Conservation (phyloP, 2,329 filamentous ascomycete genomes). For the Trichophyton verrucosum region DNA sequence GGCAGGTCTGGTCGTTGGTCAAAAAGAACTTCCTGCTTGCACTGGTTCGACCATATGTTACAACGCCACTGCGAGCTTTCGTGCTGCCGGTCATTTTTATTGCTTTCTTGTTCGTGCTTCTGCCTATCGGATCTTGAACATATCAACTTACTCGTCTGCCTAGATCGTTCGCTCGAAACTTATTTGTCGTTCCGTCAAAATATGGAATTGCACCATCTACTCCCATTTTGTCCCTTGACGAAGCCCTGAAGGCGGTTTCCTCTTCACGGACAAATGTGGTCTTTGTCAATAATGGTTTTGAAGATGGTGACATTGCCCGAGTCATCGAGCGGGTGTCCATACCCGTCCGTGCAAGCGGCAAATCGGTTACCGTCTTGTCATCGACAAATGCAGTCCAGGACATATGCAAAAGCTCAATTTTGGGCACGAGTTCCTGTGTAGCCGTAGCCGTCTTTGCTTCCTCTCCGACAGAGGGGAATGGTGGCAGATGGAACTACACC, state of each 20-base stretch:
- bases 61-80: constrained; percentile 44
- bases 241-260: constrained; percentile 48
- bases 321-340: constrained; percentile 53
- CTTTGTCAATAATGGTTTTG: constrained; percentile 63
- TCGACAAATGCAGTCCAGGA: constrained; percentile 47
- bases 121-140: neutral
- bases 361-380: constrained; percentile 40
- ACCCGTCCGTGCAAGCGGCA: constrained; percentile 36
- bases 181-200: constrained; percentile 64
- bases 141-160: constrained; percentile 14
- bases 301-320: constrained; percentile 56
- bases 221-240: constrained; percentile 50
- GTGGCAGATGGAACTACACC: constrained; percentile 72
- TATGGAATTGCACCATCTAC: constrained; percentile 57
- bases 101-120: constrained; percentile 27
- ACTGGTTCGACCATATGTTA: constrained; percentile 41
- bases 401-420: constrained; percentile 51
- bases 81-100: constrained; percentile 44
- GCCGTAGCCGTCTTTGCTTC: constrained; percentile 62
- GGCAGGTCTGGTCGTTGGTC: constrained; percentile 45
- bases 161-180: constrained; percentile 60
- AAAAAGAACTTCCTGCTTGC: constrained; percentile 47
- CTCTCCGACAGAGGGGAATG: constrained; percentile 57
- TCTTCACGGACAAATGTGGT: constrained; percentile 56
- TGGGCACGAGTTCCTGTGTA: constrained; percentile 59